A percentile compares a stretch with the other conserved stretches of the same genome.
phyloP scores from a whole-genome alignment of 345 rosid genomes.

The Physaria fendleri region DNA sequence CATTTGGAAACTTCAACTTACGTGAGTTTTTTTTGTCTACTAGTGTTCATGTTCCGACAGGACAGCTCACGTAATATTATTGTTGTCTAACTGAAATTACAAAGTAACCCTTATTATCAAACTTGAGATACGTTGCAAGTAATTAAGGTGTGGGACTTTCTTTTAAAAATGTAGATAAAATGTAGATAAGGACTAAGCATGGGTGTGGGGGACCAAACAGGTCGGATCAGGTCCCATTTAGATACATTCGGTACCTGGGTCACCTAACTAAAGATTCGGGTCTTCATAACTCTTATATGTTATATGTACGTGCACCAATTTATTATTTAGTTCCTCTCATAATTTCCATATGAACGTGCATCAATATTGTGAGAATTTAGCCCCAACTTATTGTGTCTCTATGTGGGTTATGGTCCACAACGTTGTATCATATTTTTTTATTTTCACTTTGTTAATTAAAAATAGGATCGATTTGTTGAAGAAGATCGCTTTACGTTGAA shows the following conservation, averaged over 20 bases:
- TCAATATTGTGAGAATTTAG: slow-evolving; percentile 22
- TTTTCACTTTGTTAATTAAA: background rate
- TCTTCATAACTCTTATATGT: background rate
- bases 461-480: slow-evolving; percentile 19
- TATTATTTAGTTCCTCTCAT: too few species aligned
- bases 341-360: slow-evolving; percentile 23
- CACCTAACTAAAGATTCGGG: slow-evolving; percentile 14
- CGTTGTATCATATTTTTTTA: slow-evolving; percentile 5
- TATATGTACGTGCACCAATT: slow-evolving; percentile 21
- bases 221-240: slow-evolving; percentile 15
- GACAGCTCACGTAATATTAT: slow-evolving; percentile 24
- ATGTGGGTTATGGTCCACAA: slow-evolving; percentile 19
- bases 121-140: background rate
- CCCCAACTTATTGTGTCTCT: slow-evolving; percentile 4
- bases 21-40: slow-evolving; percentile 11
- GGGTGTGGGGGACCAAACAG: background rate
- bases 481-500: slow-evolving; percentile 18
- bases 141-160: too few species aligned
- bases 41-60: slow-evolving; percentile 11
- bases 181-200: background rate
- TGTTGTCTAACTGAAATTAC: background rate
- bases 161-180: too few species aligned
- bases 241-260: slow-evolving; percentile 9
- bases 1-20: slow-evolving; percentile 24
- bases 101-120: background rate